phyloP scores from a whole-genome alignment of 1,139 yeast genomes.

The Candida sanyaensis region DNA sequence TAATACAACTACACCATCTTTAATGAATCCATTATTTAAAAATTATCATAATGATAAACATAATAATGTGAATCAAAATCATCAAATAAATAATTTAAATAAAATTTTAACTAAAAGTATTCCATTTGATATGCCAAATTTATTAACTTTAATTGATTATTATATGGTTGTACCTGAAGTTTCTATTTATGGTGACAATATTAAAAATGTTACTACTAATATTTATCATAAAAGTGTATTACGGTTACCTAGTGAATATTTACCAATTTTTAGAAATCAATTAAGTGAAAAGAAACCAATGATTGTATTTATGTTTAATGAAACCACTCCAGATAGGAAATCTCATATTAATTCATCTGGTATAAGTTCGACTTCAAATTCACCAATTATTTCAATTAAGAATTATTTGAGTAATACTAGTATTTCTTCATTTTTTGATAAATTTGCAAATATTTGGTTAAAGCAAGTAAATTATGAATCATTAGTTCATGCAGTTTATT shows the following conservation, averaged over 20 bases:
- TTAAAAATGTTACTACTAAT: slow-evolving; percentile 9
- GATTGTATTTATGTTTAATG: slow-evolving; percentile 35
- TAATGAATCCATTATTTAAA: slow-evolving; percentile 1
- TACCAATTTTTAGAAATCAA: slow-evolving; percentile 25
- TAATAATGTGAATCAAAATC: slow-evolving; percentile 12
- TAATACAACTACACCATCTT: slow-evolving; percentile 21
- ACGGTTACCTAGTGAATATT: slow-evolving; percentile 16
- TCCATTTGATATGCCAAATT: slow-evolving; percentile 38
- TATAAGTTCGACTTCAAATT: background rate
- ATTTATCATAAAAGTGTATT: slow-evolving; percentile 21
- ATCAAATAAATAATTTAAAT: slow-evolving; percentile 15
- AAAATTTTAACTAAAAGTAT: slow-evolving; percentile 24
- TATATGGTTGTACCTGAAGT: slow-evolving; percentile 34
- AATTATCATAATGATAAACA: slow-evolving; percentile 1
- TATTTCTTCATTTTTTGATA: slow-evolving; percentile 40
- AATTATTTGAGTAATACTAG: slow-evolving; percentile 21
- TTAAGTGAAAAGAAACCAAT: slow-evolving; percentile 28
- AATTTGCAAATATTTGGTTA: slow-evolving; percentile 43
- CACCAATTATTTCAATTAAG: slow-evolving; percentile 23
- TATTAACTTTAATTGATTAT: slow-evolving; percentile 30
- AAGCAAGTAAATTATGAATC: slow-evolving; percentile 29
- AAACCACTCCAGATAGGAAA: slow-evolving; percentile 8
- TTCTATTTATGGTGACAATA: background rate
- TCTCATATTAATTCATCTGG: background rate
- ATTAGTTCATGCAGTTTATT: slow-evolving; percentile 42